These are phyloP conservation scores for Pisolithus sp. DNA, from an alignment of 768 basidiomycete species.

Conservation along the genomic window DNA sequence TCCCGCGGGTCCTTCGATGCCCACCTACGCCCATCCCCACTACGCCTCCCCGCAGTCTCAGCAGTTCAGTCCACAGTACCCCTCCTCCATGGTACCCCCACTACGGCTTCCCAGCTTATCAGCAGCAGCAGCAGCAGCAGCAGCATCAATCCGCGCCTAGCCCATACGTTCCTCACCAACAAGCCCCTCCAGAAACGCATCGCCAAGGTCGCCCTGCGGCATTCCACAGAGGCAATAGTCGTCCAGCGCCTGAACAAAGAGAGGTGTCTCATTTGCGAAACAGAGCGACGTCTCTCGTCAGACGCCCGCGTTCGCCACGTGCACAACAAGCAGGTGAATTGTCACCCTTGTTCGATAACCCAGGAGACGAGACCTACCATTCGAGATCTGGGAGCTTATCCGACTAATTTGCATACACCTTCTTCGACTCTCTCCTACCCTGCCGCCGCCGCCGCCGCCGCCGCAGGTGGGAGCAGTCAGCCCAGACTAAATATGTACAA, in stretches of 20 bases:
- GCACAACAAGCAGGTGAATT: constrained; percentile 10
- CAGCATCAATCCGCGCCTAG: constrained; percentile 17
- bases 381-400: constrained; percentile 9
- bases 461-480: constrained; percentile 9
- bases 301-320: constrained; percentile 9
- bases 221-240: constrained; percentile 4
- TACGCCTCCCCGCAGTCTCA: neutral
- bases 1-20: neutral
- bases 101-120: constrained; percentile 1
- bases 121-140: constrained; percentile 9
- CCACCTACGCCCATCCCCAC: neutral
- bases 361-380: constrained; percentile 14
- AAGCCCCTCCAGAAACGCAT: constrained; percentile 5
- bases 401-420: constrained; percentile 19
- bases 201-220: constrained; percentile 7
- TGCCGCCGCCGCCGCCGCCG: constrained; percentile 9
- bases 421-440: constrained; percentile 20
- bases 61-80: constrained; percentile 12
- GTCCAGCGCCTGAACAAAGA: neutral
- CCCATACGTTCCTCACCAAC: constrained; percentile 25
- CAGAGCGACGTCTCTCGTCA: constrained; percentile 2
- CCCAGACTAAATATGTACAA: constrained; percentile 6
- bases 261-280: neutral
- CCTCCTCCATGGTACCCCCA: constrained; percentile 10
- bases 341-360: constrained; percentile 14